Conservation (phyloP, 2,329 filamentous ascomycete species). For the Cryphonectria carpinicola region DNA sequence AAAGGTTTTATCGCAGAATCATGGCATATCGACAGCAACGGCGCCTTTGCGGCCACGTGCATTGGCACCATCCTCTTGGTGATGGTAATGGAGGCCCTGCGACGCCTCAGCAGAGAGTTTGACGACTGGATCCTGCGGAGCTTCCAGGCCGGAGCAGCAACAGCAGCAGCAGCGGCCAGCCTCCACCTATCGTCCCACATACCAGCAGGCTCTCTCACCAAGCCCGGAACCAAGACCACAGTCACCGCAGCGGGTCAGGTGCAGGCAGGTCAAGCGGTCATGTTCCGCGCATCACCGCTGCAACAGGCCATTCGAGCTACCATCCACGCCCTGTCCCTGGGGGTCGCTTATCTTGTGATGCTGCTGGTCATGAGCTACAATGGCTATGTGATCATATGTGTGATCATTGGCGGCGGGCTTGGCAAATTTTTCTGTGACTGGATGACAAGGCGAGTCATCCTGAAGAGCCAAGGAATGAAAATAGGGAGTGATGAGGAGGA, state of each 20-base stretch:
- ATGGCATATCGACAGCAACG: conserved; percentile 46
- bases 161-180: conserved; percentile 37
- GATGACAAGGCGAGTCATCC: conserved; percentile 49
- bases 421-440: conserved; percentile 61
- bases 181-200: conserved; percentile 8
- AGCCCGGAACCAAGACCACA: conserved; percentile 28
- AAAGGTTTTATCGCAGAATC: conserved; percentile 44
- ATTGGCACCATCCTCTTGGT: conserved; percentile 48
- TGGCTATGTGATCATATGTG: conserved; percentile 49
- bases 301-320: conserved; percentile 46
- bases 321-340: conserved; percentile 46
- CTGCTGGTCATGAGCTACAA: conserved; percentile 52
- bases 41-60: conserved; percentile 48
- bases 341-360: conserved; percentile 50
- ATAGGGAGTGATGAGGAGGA: conserved; percentile 31
- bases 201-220: conserved; percentile 11
- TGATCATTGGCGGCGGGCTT: conserved; percentile 51
- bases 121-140: conserved; percentile 45
- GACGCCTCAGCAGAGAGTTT: conserved; percentile 47
- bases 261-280: not conserved
- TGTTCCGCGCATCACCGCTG: conserved; percentile 44
- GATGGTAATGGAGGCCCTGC: conserved; percentile 45
- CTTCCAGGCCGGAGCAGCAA: conserved; percentile 42
- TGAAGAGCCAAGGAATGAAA: conserved; percentile 33
- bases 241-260: conserved; percentile 16